Evolutionary conservation across 805 yeast genomes (phyloP), one percentile per base, ranked within the genome.

Genomic region (Lipomyces mesembrius): DNA sequence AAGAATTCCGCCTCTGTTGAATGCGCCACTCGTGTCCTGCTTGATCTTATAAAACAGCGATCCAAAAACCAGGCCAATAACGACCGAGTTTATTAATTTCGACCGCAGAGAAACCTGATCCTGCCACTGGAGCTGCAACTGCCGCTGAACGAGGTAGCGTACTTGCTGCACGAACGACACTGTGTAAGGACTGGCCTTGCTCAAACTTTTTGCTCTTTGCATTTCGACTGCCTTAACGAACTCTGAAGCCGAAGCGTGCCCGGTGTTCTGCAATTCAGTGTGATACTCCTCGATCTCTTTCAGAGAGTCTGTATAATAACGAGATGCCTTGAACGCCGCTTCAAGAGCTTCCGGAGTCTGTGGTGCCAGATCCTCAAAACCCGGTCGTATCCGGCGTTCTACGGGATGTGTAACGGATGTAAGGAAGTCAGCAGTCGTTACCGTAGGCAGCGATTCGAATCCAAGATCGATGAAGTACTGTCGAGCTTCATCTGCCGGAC

Each of bases 391-490:
- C 4, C 78, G 74, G 74, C 88, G 80, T 76, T 85, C 88, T 12
- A 75, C 67, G 34, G 87, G 85, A 65, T 82, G 79, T 2, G 88
- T 84, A 58, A 85, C 76, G 7, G 88, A 83, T 2, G 88, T 85
- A 74, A 85, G 77, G 75, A 80, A 85, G 73, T 85, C 88, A n/a
- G 88, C 86, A 55, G 87, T 84, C 20, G 88, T 84, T 75, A 83
- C 86, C 74, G 87, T 80, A 32, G 79, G 79, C n/a, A 85, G 84
- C 71, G 86, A 83, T 3, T 79, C 79, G 74, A 81, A 85, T 39
- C 88, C 88, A 84, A 85, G 81, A 17, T 77, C 78, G 49, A 77
- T 69, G 72, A 85, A 85, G 74, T 76, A 85, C 12, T 77, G 76
- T 68, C 65, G 54, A 22, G 89, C 90, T 56, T 80, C 78, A 27